Evolutionary conservation across 768 basidiomycete genomes (phyloP).

Genomic region (Lentinula aciculospora): DNA sequence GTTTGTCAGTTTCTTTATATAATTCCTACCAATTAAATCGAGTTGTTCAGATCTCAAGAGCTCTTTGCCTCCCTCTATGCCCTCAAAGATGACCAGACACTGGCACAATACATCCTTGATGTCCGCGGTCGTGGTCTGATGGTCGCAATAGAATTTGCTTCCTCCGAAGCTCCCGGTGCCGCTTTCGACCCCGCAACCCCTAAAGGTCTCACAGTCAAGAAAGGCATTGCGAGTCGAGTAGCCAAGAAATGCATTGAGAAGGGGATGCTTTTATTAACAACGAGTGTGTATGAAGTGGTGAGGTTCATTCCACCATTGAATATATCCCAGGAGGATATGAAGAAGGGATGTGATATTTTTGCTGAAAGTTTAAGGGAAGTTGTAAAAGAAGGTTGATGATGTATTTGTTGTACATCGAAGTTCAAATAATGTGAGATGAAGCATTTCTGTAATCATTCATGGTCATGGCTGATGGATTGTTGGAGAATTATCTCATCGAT

Average conservation of each 20-base stretch:
- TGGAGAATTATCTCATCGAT: too few species aligned
- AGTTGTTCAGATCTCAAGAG: conserved; percentile 60
- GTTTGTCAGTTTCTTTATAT: conserved; percentile 25
- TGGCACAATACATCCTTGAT: conserved; percentile 67
- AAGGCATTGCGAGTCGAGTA: conserved; percentile 56
- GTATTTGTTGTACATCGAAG: too few species aligned
- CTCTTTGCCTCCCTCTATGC: conserved; percentile 56
- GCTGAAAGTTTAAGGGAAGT: conserved; percentile 71
- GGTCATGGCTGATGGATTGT: too few species aligned
- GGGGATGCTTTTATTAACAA: conserved; percentile 84
- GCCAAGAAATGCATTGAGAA: conserved; percentile 80
- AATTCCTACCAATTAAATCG: not conserved
- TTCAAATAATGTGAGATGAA: too few species aligned
- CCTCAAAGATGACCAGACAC: conserved; percentile 46
- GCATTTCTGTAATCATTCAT: too few species aligned
- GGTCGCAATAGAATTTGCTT: conserved; percentile 77
- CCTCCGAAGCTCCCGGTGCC: conserved; percentile 45
- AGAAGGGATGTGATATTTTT: conserved; percentile 62
- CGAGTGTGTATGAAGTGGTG: conserved; percentile 82
- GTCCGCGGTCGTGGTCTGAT: conserved; percentile 88
- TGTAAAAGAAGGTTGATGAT: conserved; percentile 31
- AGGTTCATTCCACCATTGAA: conserved; percentile 94
- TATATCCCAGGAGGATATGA: conserved; percentile 69
- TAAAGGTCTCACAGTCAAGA: conserved; percentile 20
- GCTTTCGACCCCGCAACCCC: conserved; percentile 38